Conservation (phyloP, 352 stramenopile genomes). For the Pythium diclinum region DNA sequence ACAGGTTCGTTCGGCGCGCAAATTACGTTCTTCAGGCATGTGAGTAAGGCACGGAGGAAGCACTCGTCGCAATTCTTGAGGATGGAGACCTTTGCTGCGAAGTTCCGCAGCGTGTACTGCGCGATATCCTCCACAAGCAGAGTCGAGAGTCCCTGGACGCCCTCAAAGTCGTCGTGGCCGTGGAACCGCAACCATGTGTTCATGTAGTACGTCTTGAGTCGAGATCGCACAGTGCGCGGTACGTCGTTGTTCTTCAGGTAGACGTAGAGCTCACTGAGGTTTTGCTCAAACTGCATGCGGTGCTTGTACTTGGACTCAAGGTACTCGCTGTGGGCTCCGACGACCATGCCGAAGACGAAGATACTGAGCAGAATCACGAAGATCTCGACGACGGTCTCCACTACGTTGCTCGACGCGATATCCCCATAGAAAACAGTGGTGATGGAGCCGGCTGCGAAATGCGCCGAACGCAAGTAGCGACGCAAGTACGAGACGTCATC, state of each 20-base stretch:
- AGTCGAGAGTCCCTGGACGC: slow-evolving; percentile 52
- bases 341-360: slow-evolving; percentile 66
- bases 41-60: slow-evolving; percentile 59
- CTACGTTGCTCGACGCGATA: slow-evolving; percentile 57
- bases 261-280: slow-evolving; percentile 57
- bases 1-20: slow-evolving; percentile 56
- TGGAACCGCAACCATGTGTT: slow-evolving; percentile 71
- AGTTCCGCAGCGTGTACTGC: slow-evolving; percentile 60
- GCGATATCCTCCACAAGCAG: slow-evolving; percentile 65
- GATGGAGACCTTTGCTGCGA: slow-evolving; percentile 58
- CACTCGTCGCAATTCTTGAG: slow-evolving; percentile 66
- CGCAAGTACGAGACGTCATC: slow-evolving; percentile 38
- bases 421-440: slow-evolving; percentile 72
- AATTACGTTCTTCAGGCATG: slow-evolving; percentile 63
- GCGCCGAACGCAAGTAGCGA: slow-evolving; percentile 52
- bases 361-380: slow-evolving; percentile 62
- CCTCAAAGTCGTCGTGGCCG: slow-evolving; percentile 56
- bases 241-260: slow-evolving; percentile 62
- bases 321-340: slow-evolving; percentile 54
- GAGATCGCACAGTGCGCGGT: slow-evolving; percentile 42
- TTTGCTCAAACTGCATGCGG: slow-evolving; percentile 69
- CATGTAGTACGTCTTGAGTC: slow-evolving; percentile 58
- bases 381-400: slow-evolving; percentile 58
- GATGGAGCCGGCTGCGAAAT: slow-evolving; percentile 63
- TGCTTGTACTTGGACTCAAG: slow-evolving; percentile 65